Evolutionary conservation across 805 yeast genomes (phyloP).

Genomic region (Debaryomyces castellii): DNA sequence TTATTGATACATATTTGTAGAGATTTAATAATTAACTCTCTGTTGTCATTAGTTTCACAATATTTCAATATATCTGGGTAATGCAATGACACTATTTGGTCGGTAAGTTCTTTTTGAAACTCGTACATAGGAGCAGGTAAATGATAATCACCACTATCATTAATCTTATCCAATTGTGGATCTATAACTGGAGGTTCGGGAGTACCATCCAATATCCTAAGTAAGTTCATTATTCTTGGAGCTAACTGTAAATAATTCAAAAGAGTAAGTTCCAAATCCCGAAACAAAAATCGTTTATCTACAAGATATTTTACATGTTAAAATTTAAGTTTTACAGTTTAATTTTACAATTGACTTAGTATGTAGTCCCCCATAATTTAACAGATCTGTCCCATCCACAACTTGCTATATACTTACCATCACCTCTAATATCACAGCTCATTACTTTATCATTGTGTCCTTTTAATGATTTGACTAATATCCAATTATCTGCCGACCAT

Average conservation of each 20-base stretch:
- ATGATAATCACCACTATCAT: constrained; percentile 62
- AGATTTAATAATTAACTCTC: constrained; percentile 65
- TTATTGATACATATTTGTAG: constrained; percentile 73
- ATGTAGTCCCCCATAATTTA: constrained; percentile 53
- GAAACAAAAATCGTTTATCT: background rate
- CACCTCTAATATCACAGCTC: constrained; percentile 56
- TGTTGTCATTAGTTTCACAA: constrained; percentile 60
- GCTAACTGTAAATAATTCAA: background rate
- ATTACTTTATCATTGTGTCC: constrained; percentile 68
- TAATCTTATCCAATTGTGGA: constrained; percentile 44
- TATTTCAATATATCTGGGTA: constrained; percentile 87
- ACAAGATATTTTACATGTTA: background rate
- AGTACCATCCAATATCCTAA: constrained; percentile 73
- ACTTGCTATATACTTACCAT: constrained; percentile 48
- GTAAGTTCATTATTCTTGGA: constrained; percentile 57
- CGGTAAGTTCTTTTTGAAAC: constrained; percentile 84
- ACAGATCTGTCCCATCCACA: constrained; percentile 87
- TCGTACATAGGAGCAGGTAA: constrained; percentile 82
- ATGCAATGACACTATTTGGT: constrained; percentile 88
- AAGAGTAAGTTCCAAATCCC: background rate
- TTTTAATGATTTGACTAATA: constrained; percentile 48
- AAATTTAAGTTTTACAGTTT: constrained; percentile 3
- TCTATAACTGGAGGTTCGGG: constrained; percentile 82
- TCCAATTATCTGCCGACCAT: constrained; percentile 74
- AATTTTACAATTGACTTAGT: background rate